Percentiles rank a stretch among this genome's conserved stretches.
Evolutionary conservation across 306 rosid genomes (phyloP).

Genomic region (Dryas octopetala): DNA sequence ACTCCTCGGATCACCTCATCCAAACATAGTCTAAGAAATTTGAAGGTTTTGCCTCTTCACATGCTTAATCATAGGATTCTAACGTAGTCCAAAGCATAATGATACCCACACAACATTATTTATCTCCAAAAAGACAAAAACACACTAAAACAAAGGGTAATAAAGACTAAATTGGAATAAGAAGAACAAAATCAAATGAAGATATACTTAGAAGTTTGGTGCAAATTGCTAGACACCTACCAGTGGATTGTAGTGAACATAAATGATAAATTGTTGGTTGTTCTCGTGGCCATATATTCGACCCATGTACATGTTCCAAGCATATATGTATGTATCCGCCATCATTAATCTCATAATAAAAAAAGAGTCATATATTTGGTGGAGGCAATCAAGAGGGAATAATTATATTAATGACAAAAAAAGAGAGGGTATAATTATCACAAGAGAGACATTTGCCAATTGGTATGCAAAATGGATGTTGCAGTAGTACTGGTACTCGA

Average conservation of each 20-base stretch:
- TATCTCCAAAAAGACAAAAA: background rate
- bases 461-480: background rate
- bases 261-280: background rate
- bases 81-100: background rate
- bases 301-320: background rate
- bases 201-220: too few relatives aligned
- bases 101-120: background rate
- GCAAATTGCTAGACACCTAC: too few relatives aligned
- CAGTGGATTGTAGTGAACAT: too few relatives aligned
- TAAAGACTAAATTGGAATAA: background rate
- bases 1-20: too few relatives aligned
- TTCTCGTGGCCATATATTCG: too few relatives aligned
- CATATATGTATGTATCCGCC: background rate
- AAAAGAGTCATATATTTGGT: background rate
- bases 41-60: background rate
- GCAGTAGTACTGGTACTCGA: background rate
- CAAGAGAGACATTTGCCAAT: background rate
- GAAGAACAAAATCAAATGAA: too few relatives aligned
- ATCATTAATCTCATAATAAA: background rate
- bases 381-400: background rate
- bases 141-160: background rate
- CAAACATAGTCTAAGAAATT: background rate
- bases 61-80: background rate
- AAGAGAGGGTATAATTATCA: background rate
- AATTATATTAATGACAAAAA: background rate